A percentile compares a stretch with the other conserved stretches of the same genome.
phyloP scores from a whole-genome alignment of 495 filamentous ascomycete genomes.

The Lasiosphaeria ovina region DNA sequence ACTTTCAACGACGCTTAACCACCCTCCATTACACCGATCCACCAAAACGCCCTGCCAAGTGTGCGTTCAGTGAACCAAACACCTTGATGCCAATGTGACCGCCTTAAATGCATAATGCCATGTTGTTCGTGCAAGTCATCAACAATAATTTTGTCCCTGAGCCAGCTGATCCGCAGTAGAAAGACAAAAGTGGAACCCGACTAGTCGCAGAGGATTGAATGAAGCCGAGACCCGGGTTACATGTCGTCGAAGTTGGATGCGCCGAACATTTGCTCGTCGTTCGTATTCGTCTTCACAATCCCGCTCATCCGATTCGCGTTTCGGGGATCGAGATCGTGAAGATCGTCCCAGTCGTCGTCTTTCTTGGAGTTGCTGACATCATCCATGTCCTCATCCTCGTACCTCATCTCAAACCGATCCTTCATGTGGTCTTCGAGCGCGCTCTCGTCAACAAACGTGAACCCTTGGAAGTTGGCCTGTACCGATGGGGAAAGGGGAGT shows the following conservation, averaged over 20 bases:
- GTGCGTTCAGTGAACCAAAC: constrained; percentile 20
- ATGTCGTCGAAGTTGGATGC: constrained; percentile 68
- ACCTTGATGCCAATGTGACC: constrained; percentile 25
- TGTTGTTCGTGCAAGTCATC: constrained; percentile 27
- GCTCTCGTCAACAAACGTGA: constrained; percentile 97
- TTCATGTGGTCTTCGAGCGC: constrained; percentile 88
- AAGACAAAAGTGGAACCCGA: constrained; percentile 6
- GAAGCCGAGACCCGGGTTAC: constrained; percentile 19
- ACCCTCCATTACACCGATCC: constrained; percentile 15
- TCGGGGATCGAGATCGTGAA: constrained; percentile 42
- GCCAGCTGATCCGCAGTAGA: constrained; percentile 9
- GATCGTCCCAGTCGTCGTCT: constrained; percentile 49
- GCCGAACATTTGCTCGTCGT: constrained; percentile 71
- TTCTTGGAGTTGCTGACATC: constrained; percentile 47
- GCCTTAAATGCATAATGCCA: constrained; percentile 32
- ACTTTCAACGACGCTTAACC: constrained; percentile 17
- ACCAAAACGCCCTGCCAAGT: constrained; percentile 26
- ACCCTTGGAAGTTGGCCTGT: constrained; percentile 97
- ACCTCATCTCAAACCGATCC: constrained; percentile 58
- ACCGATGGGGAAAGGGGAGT: constrained; percentile 91
- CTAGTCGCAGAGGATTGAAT: not conserved
- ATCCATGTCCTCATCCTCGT: constrained; percentile 61
- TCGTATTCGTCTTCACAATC: constrained; percentile 62
- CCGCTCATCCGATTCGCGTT: constrained; percentile 68
- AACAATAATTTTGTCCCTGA: constrained; percentile 21